Base-by-base conservation (phyloP, 176 grass and related monocot species). In the Pontederia paniculata region DNA sequence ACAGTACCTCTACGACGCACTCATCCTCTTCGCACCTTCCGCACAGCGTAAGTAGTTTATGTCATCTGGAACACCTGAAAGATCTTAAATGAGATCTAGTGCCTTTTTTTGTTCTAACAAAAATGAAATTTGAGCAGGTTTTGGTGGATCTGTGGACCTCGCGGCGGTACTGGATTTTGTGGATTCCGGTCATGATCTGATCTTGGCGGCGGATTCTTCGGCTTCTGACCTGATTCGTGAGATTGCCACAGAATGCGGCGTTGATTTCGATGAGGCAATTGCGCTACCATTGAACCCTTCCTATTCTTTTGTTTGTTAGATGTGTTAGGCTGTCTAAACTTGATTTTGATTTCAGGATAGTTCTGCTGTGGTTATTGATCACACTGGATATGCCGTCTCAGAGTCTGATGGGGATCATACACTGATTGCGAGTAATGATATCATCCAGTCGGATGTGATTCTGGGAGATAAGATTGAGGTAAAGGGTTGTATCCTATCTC, bases 251-350 rank as follows among this genome's bases (percentile, higher is more conserved):
- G 94, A 98, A 21, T 88, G 87, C 18, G 87, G 94, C 16, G 78
- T 90, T 77, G 87, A 98, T 74, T 98, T 98, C 2, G 94, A 98
- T 47, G 94, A 98, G 93, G 86, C n/a, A n/a, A n/a, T n/a, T n/a
- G n/a, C n/a, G n/a, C n/a, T n/a, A n/a, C n/a, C n/a, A n/a, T n/a
- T n/a, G n/a, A n/a, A n/a, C n/a, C n/a, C n/a, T n/a, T n/a, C n/a
- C n/a, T n/a, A n/a, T n/a, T n/a, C n/a, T n/a, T n/a, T n/a, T n/a
- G n/a, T n/a, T n/a, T n/a, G n/a, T n/a, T n/a, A n/a, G n/a, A n/a
- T n/a, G n/a, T n/a, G n/a, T n/a, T n/a, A n/a, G n/a, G n/a, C n/a
- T n/a, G n/a, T n/a, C n/a, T n/a, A n/a, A n/a, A n/a, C n/a, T n/a
- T n/a, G 9, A 14, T 21, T 63, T 48, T 22, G 44, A 7, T 43